Evolutionary conservation across 768 basidiomycete genomes (phyloP).

Genomic region (Amanita phalloides): DNA sequence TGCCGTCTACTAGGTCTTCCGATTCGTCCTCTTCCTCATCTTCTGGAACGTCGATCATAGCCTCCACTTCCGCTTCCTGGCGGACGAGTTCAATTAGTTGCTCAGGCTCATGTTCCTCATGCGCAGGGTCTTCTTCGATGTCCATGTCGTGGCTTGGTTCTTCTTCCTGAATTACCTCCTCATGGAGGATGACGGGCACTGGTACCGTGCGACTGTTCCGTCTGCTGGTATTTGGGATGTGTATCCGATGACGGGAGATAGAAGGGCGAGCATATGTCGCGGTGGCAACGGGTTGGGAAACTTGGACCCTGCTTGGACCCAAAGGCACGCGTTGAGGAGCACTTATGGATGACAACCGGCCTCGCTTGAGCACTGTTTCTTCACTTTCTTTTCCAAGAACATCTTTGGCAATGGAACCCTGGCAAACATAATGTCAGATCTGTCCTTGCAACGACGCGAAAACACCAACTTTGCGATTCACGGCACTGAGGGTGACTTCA

Average conservation of each 20-base stretch:
- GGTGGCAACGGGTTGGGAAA: slow-evolving; percentile 24
- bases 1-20: slow-evolving; percentile 19
- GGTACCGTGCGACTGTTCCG: slow-evolving; percentile 31
- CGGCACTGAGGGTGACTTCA: slow-evolving; percentile 71
- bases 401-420: slow-evolving; percentile 41
- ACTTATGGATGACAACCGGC: slow-evolving; percentile 53
- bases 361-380: slow-evolving; percentile 52
- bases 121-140: slow-evolving; percentile 37
- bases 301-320: slow-evolving; percentile 43
- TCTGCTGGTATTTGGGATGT: slow-evolving; percentile 18
- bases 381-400: slow-evolving; percentile 55
- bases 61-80: slow-evolving; percentile 48
- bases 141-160: slow-evolving; percentile 46
- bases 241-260: slow-evolving; percentile 19
- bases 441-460: slow-evolving; percentile 1
- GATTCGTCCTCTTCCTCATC: slow-evolving; percentile 26
- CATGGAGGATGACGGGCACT: slow-evolving; percentile 27
- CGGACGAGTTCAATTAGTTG: slow-evolving; percentile 29
- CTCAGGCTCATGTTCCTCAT: slow-evolving; percentile 16
- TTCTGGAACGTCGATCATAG: slow-evolving; percentile 48
- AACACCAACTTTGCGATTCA: slow-evolving; percentile 62
- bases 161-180: slow-evolving; percentile 29
- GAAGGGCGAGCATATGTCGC: slow-evolving; percentile 26
- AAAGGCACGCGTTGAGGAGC: slow-evolving; percentile 63
- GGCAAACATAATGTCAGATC: slow-evolving; percentile 2